Base-by-base conservation (phyloP, 1,139 yeast species). In the Citeromyces hawaiiensis region DNA sequence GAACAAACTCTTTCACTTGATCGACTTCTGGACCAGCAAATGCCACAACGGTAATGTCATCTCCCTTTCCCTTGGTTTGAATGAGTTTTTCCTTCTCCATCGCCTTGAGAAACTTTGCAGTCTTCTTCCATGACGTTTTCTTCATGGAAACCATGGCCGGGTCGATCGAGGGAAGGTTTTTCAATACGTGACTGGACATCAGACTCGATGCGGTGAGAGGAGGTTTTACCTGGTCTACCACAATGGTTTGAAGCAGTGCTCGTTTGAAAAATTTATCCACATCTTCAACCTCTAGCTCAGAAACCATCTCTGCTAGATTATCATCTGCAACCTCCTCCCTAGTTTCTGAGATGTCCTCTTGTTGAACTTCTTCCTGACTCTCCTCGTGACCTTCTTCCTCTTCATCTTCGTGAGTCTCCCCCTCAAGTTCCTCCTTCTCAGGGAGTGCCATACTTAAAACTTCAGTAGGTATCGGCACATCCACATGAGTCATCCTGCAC, bases 51-150 rank as follows among this genome's bases (percentile, higher is more conserved):
- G 72, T 68, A 25, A 85, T 61, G 51, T 83, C 94, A 45, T 88
- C 93, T 17, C 70, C 82, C 49, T 85, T 82, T 9, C 91, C 94
- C 48, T 85, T 83, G 13, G 78, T 59, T 40, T 71, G 72, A 21
- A 85, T 47, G 43, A 79, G 72, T 1, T 75, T 74, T 39, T 69
- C 67, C 53, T 86, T 88, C 46, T 83, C 94, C 79, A 87, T 85
- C 4, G 82, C 77, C 53, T 86, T 88, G 42, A 88, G 62, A 51
- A 78, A 86, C 56, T 87, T 88, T 16, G 88, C 70, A 1, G 93
- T 76, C 53, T 91, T 91, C 56, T 83, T 87, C 94, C 94, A 88
- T 3, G 88, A 74, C 0, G 96, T 79, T 50, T 76, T 80, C 57
- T 87, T 88, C 50, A 91, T 72, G 44, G 72, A 76, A 36, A 85